Evolutionary conservation across 192 early-diverging fungal genomes (phyloP).

Genomic region (Linderina pennispora): DNA sequence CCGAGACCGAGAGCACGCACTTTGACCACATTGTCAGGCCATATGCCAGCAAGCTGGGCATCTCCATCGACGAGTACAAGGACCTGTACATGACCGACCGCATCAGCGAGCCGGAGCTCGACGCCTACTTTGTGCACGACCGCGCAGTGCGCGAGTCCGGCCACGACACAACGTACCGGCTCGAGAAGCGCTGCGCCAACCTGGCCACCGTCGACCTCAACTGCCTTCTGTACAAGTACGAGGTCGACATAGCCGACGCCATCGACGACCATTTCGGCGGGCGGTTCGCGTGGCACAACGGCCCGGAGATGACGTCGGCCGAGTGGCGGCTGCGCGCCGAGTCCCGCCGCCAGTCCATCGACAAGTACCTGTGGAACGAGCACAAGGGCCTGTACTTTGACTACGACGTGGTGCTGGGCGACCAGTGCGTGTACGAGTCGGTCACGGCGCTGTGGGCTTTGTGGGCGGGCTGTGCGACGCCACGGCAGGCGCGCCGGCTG

Average conservation of each 20-base stretch:
- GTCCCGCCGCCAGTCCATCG: conserved; percentile 56
- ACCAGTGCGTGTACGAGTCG: conserved; percentile 76
- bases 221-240: conserved; percentile 92
- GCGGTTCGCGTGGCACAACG: conserved; percentile 34
- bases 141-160: conserved; percentile 95
- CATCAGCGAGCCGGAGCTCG: conserved; percentile 75
- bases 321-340: conserved; percentile 63
- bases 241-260: conserved; percentile 77
- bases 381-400: conserved; percentile 79
- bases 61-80: conserved; percentile 70
- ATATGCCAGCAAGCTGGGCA: conserved; percentile 59
- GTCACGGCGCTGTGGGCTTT: conserved; percentile 87
- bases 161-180: conserved; percentile 93
- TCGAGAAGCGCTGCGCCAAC: conserved; percentile 85
- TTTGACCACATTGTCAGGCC: conserved; percentile 84
- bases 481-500: conserved; percentile 71
- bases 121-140: conserved; percentile 96
- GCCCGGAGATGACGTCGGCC: conserved; percentile 41
- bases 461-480: conserved; percentile 80
- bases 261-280: conserved; percentile 59
- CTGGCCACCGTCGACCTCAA: conserved; percentile 94
- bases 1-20: conserved; percentile 92
- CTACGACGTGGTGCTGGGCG: conserved; percentile 67
- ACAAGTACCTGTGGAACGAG: conserved; percentile 84
- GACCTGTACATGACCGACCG: conserved; percentile 60